A percentile compares a stretch with the other conserved stretches of the same genome.
Conservation (phyloP, 352 stramenopile species). For the Phytophthora cryptogea region DNA sequence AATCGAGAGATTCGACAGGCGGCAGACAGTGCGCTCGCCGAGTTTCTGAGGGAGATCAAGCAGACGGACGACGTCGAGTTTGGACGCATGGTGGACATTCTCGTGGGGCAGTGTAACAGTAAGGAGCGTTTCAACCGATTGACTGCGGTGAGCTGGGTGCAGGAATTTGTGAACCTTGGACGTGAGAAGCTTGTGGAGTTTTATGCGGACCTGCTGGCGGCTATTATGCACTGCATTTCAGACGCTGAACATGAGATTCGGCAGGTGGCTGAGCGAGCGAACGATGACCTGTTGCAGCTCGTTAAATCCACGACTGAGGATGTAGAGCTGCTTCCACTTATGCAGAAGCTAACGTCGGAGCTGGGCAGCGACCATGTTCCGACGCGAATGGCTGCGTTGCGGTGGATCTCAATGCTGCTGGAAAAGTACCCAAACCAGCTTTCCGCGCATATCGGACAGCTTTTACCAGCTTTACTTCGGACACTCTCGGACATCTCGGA, state of each 20-base stretch:
- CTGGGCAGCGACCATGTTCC: conserved; percentile 96
- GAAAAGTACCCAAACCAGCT: conserved; percentile 96
- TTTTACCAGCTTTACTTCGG: conserved; percentile 96
- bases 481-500: conserved; percentile 96
- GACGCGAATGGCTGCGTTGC: conserved; percentile 94
- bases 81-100: conserved; percentile 97
- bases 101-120: conserved; percentile 97
- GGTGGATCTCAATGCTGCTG: conserved; percentile 99
- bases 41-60: conserved; percentile 97
- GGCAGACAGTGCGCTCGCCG: conserved; percentile 92
- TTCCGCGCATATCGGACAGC: conserved; percentile 88
- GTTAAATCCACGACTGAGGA: conserved; percentile 92
- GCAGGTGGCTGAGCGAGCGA: conserved; percentile 95
- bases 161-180: conserved; percentile 97
- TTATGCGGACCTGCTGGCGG: conserved; percentile 95
- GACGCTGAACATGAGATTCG: conserved; percentile 97
- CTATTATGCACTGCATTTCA: conserved; percentile 98
- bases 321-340: conserved; percentile 92
- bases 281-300: conserved; percentile 95
- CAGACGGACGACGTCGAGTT: conserved; percentile 97
- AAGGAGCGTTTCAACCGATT: conserved; percentile 97
- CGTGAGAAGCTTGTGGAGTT: conserved; percentile 95
- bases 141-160: conserved; percentile 98
- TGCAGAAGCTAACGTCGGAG: conserved; percentile 95
- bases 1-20: conserved; percentile 98